Conservation (phyloP, 805 yeast species). For the Pichia nanzhaoensis region DNA sequence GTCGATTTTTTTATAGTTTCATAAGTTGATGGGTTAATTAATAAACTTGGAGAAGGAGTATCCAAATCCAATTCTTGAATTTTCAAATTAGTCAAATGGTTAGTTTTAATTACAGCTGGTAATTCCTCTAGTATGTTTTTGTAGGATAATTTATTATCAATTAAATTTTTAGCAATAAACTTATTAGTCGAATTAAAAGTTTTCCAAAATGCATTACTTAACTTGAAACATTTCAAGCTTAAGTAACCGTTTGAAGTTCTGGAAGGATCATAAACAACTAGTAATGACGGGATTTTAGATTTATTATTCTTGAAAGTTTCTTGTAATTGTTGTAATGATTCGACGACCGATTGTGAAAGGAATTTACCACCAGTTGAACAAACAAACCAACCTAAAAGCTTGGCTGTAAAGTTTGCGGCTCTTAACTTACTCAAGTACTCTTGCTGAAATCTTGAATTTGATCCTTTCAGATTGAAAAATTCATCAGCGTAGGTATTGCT, state of each 20-base stretch:
- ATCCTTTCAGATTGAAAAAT: slow-evolving; percentile 42
- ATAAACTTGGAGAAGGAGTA: slow-evolving; percentile 22
- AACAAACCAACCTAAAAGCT: slow-evolving; percentile 78
- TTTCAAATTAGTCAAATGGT: slow-evolving; percentile 46
- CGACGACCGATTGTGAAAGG: slow-evolving; percentile 59
- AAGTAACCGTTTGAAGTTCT: slow-evolving; percentile 57
- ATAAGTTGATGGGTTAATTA: slow-evolving; percentile 35
- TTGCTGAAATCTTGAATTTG: slow-evolving; percentile 61
- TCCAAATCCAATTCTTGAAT: slow-evolving; percentile 22
- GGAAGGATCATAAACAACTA: slow-evolving; percentile 60
- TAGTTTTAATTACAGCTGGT: slow-evolving; percentile 59
- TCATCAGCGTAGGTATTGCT: slow-evolving; percentile 38
- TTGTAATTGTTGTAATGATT: slow-evolving; percentile 62
- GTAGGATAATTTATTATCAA: slow-evolving; percentile 52
- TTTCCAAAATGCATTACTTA: slow-evolving; percentile 54
- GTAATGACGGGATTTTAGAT: slow-evolving; percentile 39
- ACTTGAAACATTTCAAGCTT: slow-evolving; percentile 61
- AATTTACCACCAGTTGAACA: slow-evolving; percentile 63
- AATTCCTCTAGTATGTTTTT: slow-evolving; percentile 67
- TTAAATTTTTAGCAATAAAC: slow-evolving; percentile 61
- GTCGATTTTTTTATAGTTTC: slow-evolving; percentile 39
- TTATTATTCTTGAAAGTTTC: slow-evolving; percentile 20
- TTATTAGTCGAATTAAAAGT: slow-evolving; percentile 43
- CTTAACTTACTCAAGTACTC: slow-evolving; percentile 58
- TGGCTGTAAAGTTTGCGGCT: slow-evolving; percentile 58